Evolutionary conservation across 1,139 yeast species (phyloP).

Genomic region (Meyerozyma smithsonii): DNA sequence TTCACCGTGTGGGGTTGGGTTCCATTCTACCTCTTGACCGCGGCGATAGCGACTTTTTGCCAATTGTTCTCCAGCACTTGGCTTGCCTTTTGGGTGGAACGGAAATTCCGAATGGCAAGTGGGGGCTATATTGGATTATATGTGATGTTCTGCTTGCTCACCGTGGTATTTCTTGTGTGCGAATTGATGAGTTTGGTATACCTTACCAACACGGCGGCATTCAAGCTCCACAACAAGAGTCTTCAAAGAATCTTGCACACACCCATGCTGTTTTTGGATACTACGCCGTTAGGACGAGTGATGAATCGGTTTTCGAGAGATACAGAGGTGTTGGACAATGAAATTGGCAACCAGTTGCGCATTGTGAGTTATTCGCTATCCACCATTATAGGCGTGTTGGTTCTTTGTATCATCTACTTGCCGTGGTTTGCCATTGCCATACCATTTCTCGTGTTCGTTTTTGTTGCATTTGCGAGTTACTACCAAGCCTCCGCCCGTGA

Average conservation of each 20-base stretch:
- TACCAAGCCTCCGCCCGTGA: constrained; percentile 7
- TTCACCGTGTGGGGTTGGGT: not conserved
- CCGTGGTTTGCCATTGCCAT: constrained; percentile 8
- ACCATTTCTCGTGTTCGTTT: constrained; percentile 4
- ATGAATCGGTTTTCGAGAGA: constrained; percentile 7
- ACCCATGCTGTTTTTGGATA: constrained; percentile 6
- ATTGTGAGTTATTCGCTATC: constrained; percentile 4
- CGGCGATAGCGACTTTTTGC: not conserved
- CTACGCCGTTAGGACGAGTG: constrained; percentile 7
- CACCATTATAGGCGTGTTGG: constrained; percentile 5
- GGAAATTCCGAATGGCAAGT: not conserved
- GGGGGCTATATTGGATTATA: constrained; percentile 5
- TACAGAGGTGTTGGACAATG: constrained; percentile 6
- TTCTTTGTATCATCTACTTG: constrained; percentile 8
- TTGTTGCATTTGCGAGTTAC: constrained; percentile 2
- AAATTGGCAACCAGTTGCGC: constrained; percentile 1
- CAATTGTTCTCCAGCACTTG: constrained; percentile 4
- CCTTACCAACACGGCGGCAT: constrained; percentile 1
- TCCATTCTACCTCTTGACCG: not conserved
- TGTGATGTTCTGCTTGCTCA: constrained; percentile 4
- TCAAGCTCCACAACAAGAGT: constrained; percentile 3
- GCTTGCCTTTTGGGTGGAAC: constrained; percentile 6
- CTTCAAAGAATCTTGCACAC: constrained; percentile 2
- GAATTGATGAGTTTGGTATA: constrained; percentile 2
- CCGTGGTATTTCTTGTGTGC: not conserved